A percentile compares a stretch with the other conserved stretches of the same genome.
Conservation (phyloP, 306 rosid species). For the Vigna mungo region DNA sequence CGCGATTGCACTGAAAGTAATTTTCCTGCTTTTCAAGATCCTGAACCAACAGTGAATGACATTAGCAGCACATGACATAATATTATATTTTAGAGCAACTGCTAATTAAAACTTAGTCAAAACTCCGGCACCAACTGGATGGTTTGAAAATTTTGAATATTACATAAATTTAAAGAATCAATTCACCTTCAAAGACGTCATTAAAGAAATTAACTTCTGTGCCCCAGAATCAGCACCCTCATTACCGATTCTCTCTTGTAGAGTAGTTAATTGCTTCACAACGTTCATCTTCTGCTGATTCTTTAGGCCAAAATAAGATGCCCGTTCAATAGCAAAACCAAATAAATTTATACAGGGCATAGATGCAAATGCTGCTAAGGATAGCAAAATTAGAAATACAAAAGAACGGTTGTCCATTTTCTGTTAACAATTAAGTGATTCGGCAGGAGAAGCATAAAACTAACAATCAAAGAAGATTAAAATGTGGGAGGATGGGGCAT, state of each 20-base stretch:
- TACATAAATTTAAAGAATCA: conserved; percentile 8
- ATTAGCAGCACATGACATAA: conserved; percentile 35
- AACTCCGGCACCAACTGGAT: background rate
- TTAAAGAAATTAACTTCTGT: conserved; percentile 57
- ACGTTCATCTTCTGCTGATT: conserved; percentile 52
- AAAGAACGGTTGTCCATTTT: background rate
- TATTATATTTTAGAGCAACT: conserved; percentile 1
- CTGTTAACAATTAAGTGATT: background rate
- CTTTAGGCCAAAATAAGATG: conserved; percentile 36
- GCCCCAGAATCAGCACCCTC: conserved; percentile 59
- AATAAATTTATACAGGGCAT: conserved; percentile 26
- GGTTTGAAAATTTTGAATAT: background rate
- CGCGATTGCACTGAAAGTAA: conserved; percentile 49
- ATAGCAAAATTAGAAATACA: background rate
- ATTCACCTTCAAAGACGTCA: conserved; percentile 68
- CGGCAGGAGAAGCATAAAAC: conserved; percentile 19
- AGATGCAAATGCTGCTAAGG: background rate
- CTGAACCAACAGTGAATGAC: conserved; percentile 53
- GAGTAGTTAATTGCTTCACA: conserved; percentile 54
- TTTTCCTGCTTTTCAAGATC: conserved; percentile 69
- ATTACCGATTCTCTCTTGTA: conserved; percentile 56
- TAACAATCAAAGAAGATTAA: conserved; percentile 9
- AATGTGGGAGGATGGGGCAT: conserved; percentile 15
- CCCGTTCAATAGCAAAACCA: background rate
- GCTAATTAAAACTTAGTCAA: conserved; percentile 1